Base-by-base conservation (phyloP, 352 stramenopile genomes). In the Pythium chondricola region DNA sequence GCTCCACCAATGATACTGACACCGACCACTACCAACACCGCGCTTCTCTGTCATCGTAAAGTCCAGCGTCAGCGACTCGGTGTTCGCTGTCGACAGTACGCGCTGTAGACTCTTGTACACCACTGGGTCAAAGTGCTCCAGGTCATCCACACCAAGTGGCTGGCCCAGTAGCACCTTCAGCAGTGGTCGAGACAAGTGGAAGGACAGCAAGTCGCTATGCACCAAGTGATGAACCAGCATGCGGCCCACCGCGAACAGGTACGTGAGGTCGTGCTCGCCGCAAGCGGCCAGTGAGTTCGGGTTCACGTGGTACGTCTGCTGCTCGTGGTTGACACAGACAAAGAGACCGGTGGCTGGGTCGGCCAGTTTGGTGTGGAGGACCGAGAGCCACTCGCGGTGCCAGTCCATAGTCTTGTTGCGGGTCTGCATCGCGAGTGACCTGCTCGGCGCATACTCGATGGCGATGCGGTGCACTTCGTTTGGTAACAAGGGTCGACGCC, bases 101-200 rank as follows among this genome's bases (percentile, higher is more conserved):
- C 70, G 84, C 26, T 48, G 30, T 43, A 86, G 38, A 39, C 56
- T 80, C 52, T 65, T 65, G 44, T 82, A 77, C 14, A 68, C 54
- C 22, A 74, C 70, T 7, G 66, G 66, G 47, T 85, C 71, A 16
- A 79, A 67, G 38, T 60, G 70, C 62, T 97, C 85, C 31, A 98
- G 73, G 59, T 98, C 95, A 24, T 75, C 70, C 43, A 98, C 95
- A 2, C 80, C 88, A 16, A 98, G 73, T 4, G 96, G 95, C 54
- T 93, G 91, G 37, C 88, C 95, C 6, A 98, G 68, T 11, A 99
- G 83, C 52, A 98, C 83, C 69, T 98, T 98, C 64, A 98, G 96
- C 43, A 99, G 65, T 41, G 96, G 88, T 8, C 91, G 70, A 8
- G 95, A 82, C 36, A 99, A 80, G 56, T 98, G 95, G 32, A 94